Percentiles rank a stretch among this genome's conserved stretches.
Conservation (phyloP, 192 early-diverging fungal genomes). For the Coemansia biformis region DNA sequence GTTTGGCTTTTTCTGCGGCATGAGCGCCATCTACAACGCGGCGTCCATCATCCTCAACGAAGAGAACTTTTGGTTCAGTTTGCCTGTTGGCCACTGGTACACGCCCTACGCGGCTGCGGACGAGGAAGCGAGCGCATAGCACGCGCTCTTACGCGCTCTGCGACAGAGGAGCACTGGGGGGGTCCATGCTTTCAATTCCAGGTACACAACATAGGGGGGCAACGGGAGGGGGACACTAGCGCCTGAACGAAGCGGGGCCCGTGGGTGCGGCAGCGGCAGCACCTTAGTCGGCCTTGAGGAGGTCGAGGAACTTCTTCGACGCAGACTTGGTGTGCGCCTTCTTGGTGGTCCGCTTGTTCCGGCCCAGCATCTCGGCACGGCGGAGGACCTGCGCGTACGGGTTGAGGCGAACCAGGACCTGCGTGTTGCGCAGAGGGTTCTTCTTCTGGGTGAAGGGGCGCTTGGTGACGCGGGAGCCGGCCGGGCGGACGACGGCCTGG, state of each 20-base stretch:
- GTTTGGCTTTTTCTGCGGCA: conserved; percentile 50
- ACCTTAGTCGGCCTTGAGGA: conserved; percentile 49
- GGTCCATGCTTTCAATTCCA: too few species aligned
- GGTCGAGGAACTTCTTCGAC: conserved; percentile 47
- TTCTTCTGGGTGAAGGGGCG: conserved; percentile 97
- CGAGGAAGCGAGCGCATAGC: conserved; percentile 5
- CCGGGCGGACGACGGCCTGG: conserved; percentile 86
- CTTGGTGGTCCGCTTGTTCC: conserved; percentile 56
- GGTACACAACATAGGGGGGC: too few species aligned
- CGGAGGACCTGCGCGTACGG: conserved; percentile 90
- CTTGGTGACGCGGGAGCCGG: conserved; percentile 72
- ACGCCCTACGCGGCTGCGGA: conserved; percentile 10
- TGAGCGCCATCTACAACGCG: conserved; percentile 47
- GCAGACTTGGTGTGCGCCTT: conserved; percentile 55
- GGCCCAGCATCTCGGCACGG: conserved; percentile 63
- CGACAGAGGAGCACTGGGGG: too few species aligned
- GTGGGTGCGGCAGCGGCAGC: too few species aligned
- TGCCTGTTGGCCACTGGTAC: conserved; percentile 51
- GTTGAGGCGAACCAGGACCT: conserved; percentile 91
- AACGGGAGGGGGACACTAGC: too few species aligned
- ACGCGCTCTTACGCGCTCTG: too few species aligned
- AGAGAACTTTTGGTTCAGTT: conserved; percentile 50
- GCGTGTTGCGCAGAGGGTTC: conserved; percentile 94
- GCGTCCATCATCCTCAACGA: conserved; percentile 42
- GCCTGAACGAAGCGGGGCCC: too few species aligned